Base-by-base conservation (phyloP, 2,329 filamentous ascomycete genomes). In the Ophiostoma ulmi region DNA sequence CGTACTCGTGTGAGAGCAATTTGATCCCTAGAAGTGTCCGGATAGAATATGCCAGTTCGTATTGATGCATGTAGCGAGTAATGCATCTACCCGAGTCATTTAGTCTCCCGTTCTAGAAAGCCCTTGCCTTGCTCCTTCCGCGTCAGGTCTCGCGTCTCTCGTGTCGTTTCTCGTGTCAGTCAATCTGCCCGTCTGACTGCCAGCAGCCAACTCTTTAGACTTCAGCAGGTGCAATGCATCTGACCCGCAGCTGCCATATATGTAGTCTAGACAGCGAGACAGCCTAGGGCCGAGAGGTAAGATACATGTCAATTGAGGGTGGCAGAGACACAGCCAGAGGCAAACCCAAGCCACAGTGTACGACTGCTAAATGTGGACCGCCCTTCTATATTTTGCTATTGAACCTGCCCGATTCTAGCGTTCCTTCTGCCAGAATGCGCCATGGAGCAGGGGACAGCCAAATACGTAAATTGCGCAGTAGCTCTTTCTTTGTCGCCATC, bases 391-490 rank as follows among this genome's bases (percentile, higher is more conserved):
- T 26, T 63, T 6, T n/a, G 10, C 61, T n/a, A 35, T 26, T 31
- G 52, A 11, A 64, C 31, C 61, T 64, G 35, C 61, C 61, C 31
- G 31, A 63, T 64, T 64, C 17, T 64, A 26, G 61, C 35, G 61
- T 64, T 36, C 61, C 61, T 64, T 64, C 61, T 35, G 35, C 61
- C 31, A 36, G 58, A n/a, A 63, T 63, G 52, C 52, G 52, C 52
- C 52, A 58, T 13, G 22, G 52, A 26, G 52, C 52, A 58, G 52
- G 52, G 52, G 17, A 14, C 8, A 14, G 22, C 10, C 52, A 22
- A 58, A 14, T 58, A 26, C 52, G 52, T 26, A 58, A 58, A 58
- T 31, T 31, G 52, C 52, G 13, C 52, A 22, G n/a, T 14, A 26
- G 52, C 22, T 14, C n/a, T 22, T 58, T 14, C 22, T 58, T 13